phyloP scores from a whole-genome alignment of 352 stramenopile genomes.

The Pythium sp. region DNA sequence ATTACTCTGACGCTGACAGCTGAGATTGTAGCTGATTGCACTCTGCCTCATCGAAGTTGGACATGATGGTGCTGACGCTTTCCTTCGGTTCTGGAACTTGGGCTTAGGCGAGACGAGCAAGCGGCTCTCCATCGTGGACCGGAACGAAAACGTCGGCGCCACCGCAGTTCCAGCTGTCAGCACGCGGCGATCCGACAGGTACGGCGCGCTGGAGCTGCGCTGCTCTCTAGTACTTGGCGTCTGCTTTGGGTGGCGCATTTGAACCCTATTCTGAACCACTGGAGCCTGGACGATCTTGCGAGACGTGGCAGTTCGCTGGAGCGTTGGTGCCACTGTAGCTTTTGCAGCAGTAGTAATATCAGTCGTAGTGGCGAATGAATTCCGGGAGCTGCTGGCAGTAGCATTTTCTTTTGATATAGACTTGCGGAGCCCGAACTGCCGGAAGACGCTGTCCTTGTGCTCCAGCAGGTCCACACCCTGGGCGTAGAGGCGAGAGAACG shows the following conservation, averaged over 20 bases:
- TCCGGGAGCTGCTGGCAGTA: background rate
- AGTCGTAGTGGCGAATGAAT: background rate
- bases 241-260: background rate
- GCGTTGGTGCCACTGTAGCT: background rate
- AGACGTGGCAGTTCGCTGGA: slow-evolving; percentile 6
- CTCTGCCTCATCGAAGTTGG: background rate
- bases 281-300: slow-evolving; percentile 3
- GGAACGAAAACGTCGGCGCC: slow-evolving; percentile 36
- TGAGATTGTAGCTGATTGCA: background rate
- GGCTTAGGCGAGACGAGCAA: slow-evolving; percentile 30
- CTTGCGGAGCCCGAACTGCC: slow-evolving; percentile 51
- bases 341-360: background rate
- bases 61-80: too few relatives aligned
- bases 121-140: slow-evolving; percentile 40
- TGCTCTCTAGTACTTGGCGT: background rate
- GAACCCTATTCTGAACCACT: background rate
- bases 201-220: slow-evolving; percentile 19
- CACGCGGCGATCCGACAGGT: slow-evolving; percentile 23
- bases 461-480: slow-evolving; percentile 50
- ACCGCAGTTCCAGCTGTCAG: background rate
- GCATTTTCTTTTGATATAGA: background rate
- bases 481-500: slow-evolving; percentile 54
- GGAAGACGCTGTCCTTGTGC: slow-evolving; percentile 60
- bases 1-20: background rate
- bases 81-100: background rate